Evolutionary conservation across 1,139 yeast genomes (phyloP), one percentile per base, ranked within the genome.

Genomic region (Barnettozyma hawaiiensis): DNA sequence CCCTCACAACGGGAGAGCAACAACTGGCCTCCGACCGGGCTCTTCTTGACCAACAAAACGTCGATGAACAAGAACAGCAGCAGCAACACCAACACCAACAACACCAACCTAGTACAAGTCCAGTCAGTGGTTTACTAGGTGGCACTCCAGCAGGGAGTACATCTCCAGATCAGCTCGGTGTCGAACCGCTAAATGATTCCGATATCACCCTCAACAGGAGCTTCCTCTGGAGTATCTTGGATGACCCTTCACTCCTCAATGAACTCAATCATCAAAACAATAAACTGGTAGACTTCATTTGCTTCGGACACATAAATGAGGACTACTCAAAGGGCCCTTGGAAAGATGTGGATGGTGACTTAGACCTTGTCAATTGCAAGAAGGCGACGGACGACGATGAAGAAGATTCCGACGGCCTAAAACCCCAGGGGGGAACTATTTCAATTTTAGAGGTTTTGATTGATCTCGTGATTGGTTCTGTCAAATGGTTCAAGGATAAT

Each of bases 151-250:
- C 46, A 15, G 47, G 39, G 19, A 43, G 52, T 31, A 53, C 47
- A 3, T 57, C 54, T 12, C 51, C 45, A 11, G 55, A 54, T 6
- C 57, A 54, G 5, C 52, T 52, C 11, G 58, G 54, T 10, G 52
- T 48, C 6, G 47, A 52, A 18, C 60, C 53, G 70, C 33, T 27
- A 9, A 11, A 18, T 11, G 22, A 18, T 8, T 32, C 24, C 22
- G 71, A 42, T 77, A 72, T 54, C 64, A 63, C 38, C 65, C 71
- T 53, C 60, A 73, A 43, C 65, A 79, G 49, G 64, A 75, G 55
- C 2, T 71, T 81, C 40, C 80, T 87, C 3, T 86, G 81, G 58
- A 71, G 79, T 1, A 75, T 82, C n/a, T 73, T 82, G 75, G 84
- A 79, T 50, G 79, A 79, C 37, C 65, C 76, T 0, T 69, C 65